Evolutionary conservation across 106 monocot genomes (phyloP).

Genomic region (Allium cepa): DNA sequence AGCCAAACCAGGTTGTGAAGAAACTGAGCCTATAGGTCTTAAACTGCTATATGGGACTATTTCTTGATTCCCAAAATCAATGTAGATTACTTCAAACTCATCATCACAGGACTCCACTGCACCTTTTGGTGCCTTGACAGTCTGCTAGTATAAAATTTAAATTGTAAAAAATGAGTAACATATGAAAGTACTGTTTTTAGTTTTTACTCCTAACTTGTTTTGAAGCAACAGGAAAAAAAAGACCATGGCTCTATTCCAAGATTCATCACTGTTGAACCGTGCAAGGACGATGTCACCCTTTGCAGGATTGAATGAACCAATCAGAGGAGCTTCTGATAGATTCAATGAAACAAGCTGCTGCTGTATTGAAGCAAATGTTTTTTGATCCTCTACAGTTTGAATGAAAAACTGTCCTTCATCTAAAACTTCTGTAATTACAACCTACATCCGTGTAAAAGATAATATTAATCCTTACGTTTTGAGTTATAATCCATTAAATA

Average conservation of each 20-base stretch:
- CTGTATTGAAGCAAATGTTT: conserved; percentile 49
- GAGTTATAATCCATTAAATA: no score
- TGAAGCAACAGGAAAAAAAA: no score
- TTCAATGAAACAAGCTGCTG: conserved; percentile 66
- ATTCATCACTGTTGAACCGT: conserved; percentile 79
- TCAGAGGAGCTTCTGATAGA: conserved; percentile 75
- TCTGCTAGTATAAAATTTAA: conserved; percentile 19
- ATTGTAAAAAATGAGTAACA: no score
- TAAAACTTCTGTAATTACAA: conserved; percentile 88
- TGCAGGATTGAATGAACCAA: conserved; percentile 79
- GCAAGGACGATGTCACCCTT: conserved; percentile 95
- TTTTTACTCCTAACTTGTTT: no score
- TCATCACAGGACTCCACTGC: conserved; percentile 61
- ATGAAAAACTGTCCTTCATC: conserved; percentile 90
- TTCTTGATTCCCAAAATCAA: conserved; percentile 99
- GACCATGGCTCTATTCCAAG: conserved; percentile 99
- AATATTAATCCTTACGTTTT: neutral
- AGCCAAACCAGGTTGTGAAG: conserved; percentile 59
- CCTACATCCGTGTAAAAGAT: conserved; percentile 34
- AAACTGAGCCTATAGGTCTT: conserved; percentile 67
- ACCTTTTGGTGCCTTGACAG: conserved; percentile 77
- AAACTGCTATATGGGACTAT: conserved; percentile 65
- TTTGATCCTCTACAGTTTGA: conserved; percentile 73
- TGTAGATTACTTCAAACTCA: conserved; percentile 89
- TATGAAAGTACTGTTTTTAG: no score